Percentiles rank a stretch among this genome's conserved stretches.
Conservation (phyloP, 768 basidiomycete genomes). For the Stropharia rugosoannulata region DNA sequence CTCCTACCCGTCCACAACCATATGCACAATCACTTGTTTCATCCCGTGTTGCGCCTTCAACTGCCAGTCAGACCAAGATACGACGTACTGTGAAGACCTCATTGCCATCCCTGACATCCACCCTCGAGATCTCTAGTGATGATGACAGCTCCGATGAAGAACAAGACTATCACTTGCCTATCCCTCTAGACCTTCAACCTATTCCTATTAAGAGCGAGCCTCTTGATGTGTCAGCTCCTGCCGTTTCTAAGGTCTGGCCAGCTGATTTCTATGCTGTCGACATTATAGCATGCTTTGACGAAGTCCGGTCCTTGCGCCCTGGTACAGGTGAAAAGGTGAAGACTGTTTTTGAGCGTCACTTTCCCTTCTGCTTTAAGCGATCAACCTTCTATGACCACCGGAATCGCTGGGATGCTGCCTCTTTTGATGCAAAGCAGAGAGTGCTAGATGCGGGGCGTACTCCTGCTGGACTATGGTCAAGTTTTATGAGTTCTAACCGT, state of each 20-base stretch:
- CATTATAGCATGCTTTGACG: not conserved
- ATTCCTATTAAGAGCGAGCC: not conserved
- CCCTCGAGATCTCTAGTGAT: no score
- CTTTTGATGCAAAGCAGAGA: not conserved
- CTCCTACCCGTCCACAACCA: no score
- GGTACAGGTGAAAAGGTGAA: not conserved
- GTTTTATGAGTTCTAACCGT: not conserved
- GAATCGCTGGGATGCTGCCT: slow-evolving; percentile 1
- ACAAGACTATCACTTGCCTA: no score
- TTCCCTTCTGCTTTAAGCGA: not conserved
- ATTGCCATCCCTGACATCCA: no score
- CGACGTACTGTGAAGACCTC: no score
- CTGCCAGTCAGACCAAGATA: no score
- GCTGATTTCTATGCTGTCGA: not conserved
- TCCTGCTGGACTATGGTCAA: not conserved
- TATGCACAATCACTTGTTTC: no score
- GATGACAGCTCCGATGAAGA: no score
- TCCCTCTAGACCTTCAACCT: no score
- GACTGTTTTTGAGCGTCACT: not conserved
- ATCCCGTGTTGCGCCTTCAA: no score
- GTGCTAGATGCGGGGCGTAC: not conserved
- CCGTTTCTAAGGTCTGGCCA: not conserved
- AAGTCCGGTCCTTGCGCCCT: not conserved
- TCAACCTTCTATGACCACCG: slow-evolving; percentile 7
- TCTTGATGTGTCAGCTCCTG: not conserved